phyloP scores from a whole-genome alignment of 2,329 filamentous ascomycete species.

The Fusarium transvaalense region DNA sequence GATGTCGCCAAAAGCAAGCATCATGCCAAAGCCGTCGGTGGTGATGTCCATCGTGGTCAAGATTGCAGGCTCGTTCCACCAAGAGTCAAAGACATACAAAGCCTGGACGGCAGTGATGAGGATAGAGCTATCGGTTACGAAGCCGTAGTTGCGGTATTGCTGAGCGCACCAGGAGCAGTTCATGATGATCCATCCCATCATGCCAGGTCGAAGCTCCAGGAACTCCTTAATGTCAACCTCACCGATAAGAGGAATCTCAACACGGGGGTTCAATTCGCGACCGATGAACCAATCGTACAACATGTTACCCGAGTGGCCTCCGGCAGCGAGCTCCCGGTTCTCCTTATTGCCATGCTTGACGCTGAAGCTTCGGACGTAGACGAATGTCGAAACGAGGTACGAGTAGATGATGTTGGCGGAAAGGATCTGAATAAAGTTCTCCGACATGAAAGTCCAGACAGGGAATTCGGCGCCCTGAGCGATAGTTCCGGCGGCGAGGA shows the following conservation, averaged over 20 bases:
- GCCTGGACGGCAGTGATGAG: slow-evolving; percentile 82
- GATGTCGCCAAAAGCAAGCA: slow-evolving; percentile 92
- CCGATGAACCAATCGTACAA: slow-evolving; percentile 98
- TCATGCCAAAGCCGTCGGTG: slow-evolving; percentile 93
- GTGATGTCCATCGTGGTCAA: slow-evolving; percentile 96
- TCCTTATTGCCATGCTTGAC: slow-evolving; percentile 81
- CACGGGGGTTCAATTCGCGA: slow-evolving; percentile 90
- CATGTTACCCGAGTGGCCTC: slow-evolving; percentile 85
- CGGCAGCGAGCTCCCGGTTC: slow-evolving; percentile 81
- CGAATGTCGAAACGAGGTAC: slow-evolving; percentile 77
- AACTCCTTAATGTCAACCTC: slow-evolving; percentile 92
- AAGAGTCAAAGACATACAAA: slow-evolving; percentile 85
- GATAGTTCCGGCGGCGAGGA: slow-evolving; percentile 79
- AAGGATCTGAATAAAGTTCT: slow-evolving; percentile 89
- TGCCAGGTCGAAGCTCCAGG: slow-evolving; percentile 89
- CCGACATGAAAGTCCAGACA: slow-evolving; percentile 92
- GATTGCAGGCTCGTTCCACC: slow-evolving; percentile 89
- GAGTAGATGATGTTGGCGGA: slow-evolving; percentile 85
- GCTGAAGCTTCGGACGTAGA: slow-evolving; percentile 85
- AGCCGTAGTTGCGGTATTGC: slow-evolving; percentile 88
- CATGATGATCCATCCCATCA: slow-evolving; percentile 89
- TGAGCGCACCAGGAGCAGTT: slow-evolving; percentile 87
- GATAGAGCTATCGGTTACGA: slow-evolving; percentile 86
- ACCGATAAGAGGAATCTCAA: slow-evolving; percentile 82
- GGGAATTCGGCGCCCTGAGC: slow-evolving; percentile 83